Percentiles rank a stretch among this genome's conserved stretches.
Evolutionary conservation across 2,329 filamentous ascomycete species (phyloP).

Genomic region (Emergomyces orientalis): DNA sequence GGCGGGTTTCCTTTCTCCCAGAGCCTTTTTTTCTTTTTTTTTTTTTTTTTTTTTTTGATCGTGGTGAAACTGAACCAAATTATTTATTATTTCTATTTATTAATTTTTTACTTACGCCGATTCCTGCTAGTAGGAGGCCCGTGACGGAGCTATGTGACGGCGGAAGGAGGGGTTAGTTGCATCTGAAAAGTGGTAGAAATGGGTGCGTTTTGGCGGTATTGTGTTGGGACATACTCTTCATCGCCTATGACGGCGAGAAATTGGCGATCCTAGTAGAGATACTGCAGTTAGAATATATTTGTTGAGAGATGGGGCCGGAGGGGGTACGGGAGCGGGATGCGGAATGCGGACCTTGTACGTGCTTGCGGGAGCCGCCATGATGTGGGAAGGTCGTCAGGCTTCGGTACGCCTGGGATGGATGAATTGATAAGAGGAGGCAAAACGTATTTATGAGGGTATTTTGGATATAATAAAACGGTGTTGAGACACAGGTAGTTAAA

Average conservation of each 20-base stretch:
- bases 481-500: neutral
- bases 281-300: conserved; percentile 7
- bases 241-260: conserved; percentile 97
- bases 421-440: neutral
- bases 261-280: conserved; percentile 60
- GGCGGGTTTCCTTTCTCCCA: neutral
- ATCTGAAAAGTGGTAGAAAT: conserved; percentile 5
- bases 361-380: conserved; percentile 52
- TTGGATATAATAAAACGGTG: neutral
- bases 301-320: neutral
- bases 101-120: conserved; percentile 61
- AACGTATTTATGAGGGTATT: neutral
- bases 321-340: neutral
- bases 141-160: conserved; percentile 68
- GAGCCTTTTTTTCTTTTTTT: neutral
- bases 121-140: conserved; percentile 84
- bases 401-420: neutral
- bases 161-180: neutral
- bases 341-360: conserved; percentile 45
- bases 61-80: neutral
- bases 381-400: conserved; percentile 12
- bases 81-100: neutral
- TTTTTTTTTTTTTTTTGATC: neutral
- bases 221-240: conserved; percentile 50
- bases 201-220: neutral